Evolutionary conservation across 164 flowering plant species (phyloP), one percentile per base, ranked within the genome.

Genomic region (Kalanchoe fedtschenkoi): DNA sequence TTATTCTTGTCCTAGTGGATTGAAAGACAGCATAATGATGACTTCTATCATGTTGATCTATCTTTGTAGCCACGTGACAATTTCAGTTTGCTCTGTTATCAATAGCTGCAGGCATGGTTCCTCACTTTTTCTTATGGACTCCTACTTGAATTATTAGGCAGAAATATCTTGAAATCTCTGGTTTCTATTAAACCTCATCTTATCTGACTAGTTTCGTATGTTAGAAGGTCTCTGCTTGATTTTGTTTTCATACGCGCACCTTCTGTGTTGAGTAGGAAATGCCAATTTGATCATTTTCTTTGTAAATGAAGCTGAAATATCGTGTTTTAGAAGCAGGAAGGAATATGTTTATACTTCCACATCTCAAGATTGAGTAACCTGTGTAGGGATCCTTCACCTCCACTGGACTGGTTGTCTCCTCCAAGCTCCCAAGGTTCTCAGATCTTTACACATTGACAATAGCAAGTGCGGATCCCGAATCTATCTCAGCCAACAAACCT

Each of bases 371-470:
- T 16, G 26, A 26, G 53, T 34, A 33, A 21, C 58, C 24, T 56
- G 41, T 69, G 8, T 76, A 86, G 92, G 96, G 85, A 54, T 89
- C 91, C 15, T 81, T 76, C 69, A 79, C 74, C 68, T 77, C 81
- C 72, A 89, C 96, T 19, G 92, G 96, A 16, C 66, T 89, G 72
- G 76, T 79, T 29, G 76, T 88, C 54, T 84, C 92, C 29, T 89
- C 96, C 58, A 84, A 84, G 63, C 63, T 89, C 57, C 93, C 93
- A 29, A 86, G 89, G 69, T 86, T 84, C 73, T 86, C 93, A 57
- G 90, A 88, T 70, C 62, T 77, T 72, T 86, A 88, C 70, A 81
- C 87, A 0, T 78, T 88, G 16, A 67, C 77, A 3, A 66, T 86
- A 66, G 81, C 81, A 19, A 86, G 88, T 73, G 79, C 90, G 14